Evolutionary conservation across 139 green algal species (phyloP).

Genomic region (Closterium sp.): DNA sequence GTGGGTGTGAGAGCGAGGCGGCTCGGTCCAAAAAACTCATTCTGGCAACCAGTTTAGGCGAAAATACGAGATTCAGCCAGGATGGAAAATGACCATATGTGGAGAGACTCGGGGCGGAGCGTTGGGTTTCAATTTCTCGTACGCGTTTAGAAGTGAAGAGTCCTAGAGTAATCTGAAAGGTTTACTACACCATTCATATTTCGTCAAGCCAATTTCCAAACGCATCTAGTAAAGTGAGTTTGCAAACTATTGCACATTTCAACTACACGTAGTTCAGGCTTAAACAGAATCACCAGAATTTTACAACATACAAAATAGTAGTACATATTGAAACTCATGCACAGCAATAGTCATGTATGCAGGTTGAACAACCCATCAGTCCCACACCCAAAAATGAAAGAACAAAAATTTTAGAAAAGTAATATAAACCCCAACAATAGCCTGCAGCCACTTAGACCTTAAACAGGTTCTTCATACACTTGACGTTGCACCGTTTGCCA

Average conservation of each 20-base stretch:
- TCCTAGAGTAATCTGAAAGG: too few species aligned
- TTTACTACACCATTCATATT: too few species aligned
- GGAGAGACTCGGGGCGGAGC: too few species aligned
- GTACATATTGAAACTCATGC: too few species aligned
- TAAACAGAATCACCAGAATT: too few species aligned
- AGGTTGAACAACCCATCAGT: too few species aligned
- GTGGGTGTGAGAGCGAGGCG: neutral
- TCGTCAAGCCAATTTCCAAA: too few species aligned
- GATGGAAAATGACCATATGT: slow-evolving; percentile 93
- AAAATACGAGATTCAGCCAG: neutral
- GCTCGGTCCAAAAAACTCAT: neutral
- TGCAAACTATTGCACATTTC: too few species aligned
- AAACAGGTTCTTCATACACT: neutral
- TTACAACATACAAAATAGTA: too few species aligned
- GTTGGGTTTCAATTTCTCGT: neutral
- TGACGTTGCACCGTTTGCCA: neutral
- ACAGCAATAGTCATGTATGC: too few species aligned
- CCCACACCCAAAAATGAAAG: neutral
- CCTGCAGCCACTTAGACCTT: neutral
- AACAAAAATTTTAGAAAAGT: neutral
- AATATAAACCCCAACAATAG: neutral
- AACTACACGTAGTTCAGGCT: too few species aligned
- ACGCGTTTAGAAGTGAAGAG: neutral
- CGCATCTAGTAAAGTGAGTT: too few species aligned
- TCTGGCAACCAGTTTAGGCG: neutral